Percentiles rank a stretch among this genome's conserved stretches.
Evolutionary conservation across 768 basidiomycete genomes (phyloP).

Genomic region (Fistulinella prunicolor): DNA sequence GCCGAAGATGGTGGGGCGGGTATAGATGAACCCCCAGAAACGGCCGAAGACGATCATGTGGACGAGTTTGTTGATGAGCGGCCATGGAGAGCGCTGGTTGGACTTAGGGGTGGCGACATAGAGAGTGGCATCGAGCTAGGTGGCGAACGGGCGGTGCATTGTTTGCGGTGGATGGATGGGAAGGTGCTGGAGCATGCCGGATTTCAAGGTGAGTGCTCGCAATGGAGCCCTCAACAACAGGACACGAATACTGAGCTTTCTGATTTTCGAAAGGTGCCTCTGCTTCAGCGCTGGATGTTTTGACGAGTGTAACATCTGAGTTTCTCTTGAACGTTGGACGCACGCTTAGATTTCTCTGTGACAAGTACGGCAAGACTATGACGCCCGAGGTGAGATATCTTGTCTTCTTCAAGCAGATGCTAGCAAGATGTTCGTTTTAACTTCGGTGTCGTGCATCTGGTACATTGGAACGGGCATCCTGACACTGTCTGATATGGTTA

Average conservation of each 20-base stretch:
- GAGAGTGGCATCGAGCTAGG: constrained; percentile 51
- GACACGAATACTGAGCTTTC: constrained; percentile 4
- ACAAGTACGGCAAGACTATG: constrained; percentile 80
- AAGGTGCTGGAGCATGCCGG: constrained; percentile 88
- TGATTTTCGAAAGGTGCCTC: constrained; percentile 67
- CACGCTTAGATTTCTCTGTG: constrained; percentile 76
- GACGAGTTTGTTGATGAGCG: constrained; percentile 51
- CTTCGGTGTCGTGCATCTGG: not conserved
- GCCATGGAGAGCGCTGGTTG: constrained; percentile 47
- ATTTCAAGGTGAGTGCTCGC: constrained; percentile 71
- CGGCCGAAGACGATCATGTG: constrained; percentile 28
- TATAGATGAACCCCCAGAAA: constrained; percentile 34
- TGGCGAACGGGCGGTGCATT: constrained; percentile 56
- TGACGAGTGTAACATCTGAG: constrained; percentile 74
- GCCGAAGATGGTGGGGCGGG: constrained; percentile 34
- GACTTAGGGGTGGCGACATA: constrained; percentile 10
- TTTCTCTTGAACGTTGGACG: constrained; percentile 84
- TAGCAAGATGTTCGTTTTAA: not conserved
- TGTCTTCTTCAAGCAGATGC: not conserved
- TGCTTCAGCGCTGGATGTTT: constrained; percentile 70
- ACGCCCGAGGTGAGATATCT: constrained; percentile 66
- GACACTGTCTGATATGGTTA: constrained; percentile 30
- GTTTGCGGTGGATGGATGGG: constrained; percentile 65
- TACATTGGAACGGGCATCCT: constrained; percentile 2
- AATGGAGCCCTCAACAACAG: not conserved